A percentile compares a stretch with the other conserved stretches of the same genome.
These are phyloP conservation scores for Umbilicaria muhlenbergii DNA, from an alignment of 495 filamentous ascomycete genomes.

Conservation along the genomic window DNA sequence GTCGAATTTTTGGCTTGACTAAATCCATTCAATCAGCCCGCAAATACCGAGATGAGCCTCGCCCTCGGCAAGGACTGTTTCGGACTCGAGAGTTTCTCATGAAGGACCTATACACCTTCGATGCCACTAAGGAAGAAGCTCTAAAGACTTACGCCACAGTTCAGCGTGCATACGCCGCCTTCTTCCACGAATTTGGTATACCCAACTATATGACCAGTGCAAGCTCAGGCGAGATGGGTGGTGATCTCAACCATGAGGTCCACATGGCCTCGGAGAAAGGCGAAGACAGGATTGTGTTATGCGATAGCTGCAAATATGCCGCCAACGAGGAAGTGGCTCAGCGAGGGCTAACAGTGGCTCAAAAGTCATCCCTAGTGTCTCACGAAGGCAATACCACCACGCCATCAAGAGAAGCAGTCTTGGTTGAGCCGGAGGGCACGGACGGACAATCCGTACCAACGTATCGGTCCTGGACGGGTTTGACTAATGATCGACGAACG, in stretches of 20 bases:
- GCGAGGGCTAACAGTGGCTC: constrained; percentile 6
- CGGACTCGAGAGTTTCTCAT: constrained; percentile 90
- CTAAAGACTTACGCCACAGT: constrained; percentile 64
- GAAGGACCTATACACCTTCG: constrained; percentile 98
- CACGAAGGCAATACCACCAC: constrained; percentile 8
- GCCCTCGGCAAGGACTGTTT: constrained; percentile 76
- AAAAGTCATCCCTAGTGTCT: constrained; percentile 11
- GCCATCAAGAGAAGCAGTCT: neutral
- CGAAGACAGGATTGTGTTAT: constrained; percentile 73
- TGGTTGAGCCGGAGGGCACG: too few species aligned
- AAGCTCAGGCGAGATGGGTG: constrained; percentile 91
- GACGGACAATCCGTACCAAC: too few species aligned
- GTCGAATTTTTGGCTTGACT: neutral
- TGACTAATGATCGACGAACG: constrained; percentile 51
- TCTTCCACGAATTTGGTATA: constrained; percentile 74
- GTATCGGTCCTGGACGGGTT: constrained; percentile 38
- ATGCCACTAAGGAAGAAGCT: constrained; percentile 47
- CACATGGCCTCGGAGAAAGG: constrained; percentile 69
- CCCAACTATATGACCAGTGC: constrained; percentile 76
- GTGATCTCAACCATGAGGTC: constrained; percentile 84
- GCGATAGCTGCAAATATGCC: constrained; percentile 54
- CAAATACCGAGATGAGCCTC: constrained; percentile 86
- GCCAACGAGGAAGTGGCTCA: constrained; percentile 75
- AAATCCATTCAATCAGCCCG: constrained; percentile 37
- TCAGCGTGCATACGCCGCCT: constrained; percentile 45